A percentile compares a stretch with the other conserved stretches of the same genome.
phyloP scores from a whole-genome alignment of 1,284 basidiomycete species.

The Stereum hirsutum region DNA sequence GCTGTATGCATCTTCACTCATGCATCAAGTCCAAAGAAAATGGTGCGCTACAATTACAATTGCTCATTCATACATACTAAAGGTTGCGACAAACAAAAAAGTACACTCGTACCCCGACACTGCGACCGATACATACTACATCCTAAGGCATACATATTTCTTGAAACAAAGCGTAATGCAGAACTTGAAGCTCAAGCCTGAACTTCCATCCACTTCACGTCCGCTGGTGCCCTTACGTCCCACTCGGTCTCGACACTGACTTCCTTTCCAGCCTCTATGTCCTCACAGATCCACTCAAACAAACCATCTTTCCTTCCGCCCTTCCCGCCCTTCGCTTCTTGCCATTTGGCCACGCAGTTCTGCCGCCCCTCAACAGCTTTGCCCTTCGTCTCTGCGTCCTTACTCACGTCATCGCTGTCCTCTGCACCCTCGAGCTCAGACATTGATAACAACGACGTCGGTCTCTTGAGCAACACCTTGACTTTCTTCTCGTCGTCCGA shows the following conservation, averaged over 20 bases:
- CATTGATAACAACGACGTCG: too few species aligned
- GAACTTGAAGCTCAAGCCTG: too few species aligned
- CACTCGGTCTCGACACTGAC: conserved; percentile 35
- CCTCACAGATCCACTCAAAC: conserved; percentile 20
- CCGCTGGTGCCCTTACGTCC: conserved; percentile 39
- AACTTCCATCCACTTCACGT: conserved; percentile 16
- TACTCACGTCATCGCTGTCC: conserved; percentile 28
- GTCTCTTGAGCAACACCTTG: conserved; percentile 38
- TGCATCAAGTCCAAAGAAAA: too few species aligned
- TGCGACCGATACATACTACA: too few species aligned
- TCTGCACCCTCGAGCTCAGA: conserved; percentile 34
- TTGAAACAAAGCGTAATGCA: too few species aligned
- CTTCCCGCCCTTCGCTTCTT: conserved; percentile 11
- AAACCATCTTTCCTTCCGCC: conserved; percentile 20
- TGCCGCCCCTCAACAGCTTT: background rate
- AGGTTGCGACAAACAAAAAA: too few species aligned
- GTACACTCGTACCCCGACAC: too few species aligned
- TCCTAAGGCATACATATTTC: too few species aligned
- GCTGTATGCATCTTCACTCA: too few species aligned
- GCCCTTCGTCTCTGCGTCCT: conserved; percentile 11
- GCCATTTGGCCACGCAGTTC: conserved; percentile 21
- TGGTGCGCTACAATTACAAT: too few species aligned
- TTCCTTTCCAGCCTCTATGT: conserved; percentile 18
- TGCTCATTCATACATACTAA: too few species aligned
- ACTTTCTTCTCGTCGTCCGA: conserved; percentile 26